These are phyloP conservation scores for Arabis alpina DNA, from an alignment of 345 rosid species.

Conservation along the genomic window DNA sequence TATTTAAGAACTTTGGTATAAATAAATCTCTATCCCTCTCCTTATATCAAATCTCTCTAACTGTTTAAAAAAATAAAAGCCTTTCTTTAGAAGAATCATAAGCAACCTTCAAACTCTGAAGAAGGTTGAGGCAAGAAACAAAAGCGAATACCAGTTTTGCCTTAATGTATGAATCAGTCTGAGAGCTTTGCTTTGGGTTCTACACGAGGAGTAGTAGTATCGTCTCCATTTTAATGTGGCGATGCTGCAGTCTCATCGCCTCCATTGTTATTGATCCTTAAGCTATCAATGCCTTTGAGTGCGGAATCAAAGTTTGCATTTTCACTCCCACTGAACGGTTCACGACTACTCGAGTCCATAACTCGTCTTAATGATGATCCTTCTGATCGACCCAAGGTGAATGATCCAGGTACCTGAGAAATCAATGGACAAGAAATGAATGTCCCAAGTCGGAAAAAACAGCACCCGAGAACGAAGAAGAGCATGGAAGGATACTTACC, in stretches of 20 bases:
- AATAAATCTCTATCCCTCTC: conserved; percentile 10
- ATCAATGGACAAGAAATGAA: conserved; percentile 1
- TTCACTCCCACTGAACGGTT: conserved; percentile 58
- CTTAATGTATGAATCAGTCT: conserved; percentile 14
- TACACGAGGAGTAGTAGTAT: neutral
- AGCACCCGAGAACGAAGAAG: neutral
- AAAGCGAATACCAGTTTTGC: conserved; percentile 20
- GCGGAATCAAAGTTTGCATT: conserved; percentile 55
- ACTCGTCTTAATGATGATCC: conserved; percentile 77
- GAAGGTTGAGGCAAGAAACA: conserved; percentile 27
- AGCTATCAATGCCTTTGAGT: conserved; percentile 66
- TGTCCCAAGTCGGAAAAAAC: neutral
- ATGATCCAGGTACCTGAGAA: conserved; percentile 61
- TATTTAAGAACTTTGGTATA: conserved; percentile 22
- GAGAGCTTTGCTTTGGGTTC: conserved; percentile 37
- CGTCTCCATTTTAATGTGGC: conserved; percentile 35
- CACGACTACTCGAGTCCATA: conserved; percentile 59
- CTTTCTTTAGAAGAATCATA: conserved; percentile 37
- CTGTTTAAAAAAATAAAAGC: neutral
- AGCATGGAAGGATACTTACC: conserved; percentile 14
- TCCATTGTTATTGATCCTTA: conserved; percentile 54
- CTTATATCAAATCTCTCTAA: conserved; percentile 27
- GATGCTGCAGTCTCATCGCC: conserved; percentile 30
- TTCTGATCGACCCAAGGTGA: conserved; percentile 55
- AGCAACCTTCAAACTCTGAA: conserved; percentile 10